Base-by-base conservation (phyloP, 148 eudicot species). In the Camellia lanceoleosa region DNA sequence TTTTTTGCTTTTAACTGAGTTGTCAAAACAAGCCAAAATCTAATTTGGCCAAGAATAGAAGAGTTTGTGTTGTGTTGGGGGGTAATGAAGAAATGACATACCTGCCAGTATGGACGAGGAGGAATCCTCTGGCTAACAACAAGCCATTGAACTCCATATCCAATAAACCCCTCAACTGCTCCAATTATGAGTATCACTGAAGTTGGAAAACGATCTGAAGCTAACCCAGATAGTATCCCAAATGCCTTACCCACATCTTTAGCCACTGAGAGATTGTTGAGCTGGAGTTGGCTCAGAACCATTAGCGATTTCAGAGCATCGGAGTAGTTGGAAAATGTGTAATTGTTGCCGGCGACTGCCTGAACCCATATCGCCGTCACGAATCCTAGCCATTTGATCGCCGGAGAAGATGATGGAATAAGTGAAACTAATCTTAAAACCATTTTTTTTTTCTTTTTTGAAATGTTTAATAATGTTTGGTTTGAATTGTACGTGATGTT, bases 281-380 rank as follows among this genome's bases (percentile, higher is more conserved):
- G 87, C 82, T 89, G 82, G 56, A 87, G 90, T 52, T 90, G 93
- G 23, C 84, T 87, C 73, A 87, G 86, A 1, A 80, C 82, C 83
- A 91, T 88, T 4, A 89, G 88, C 15, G 92, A 80, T 55, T 91
- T 91, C 42, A 91, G 82, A 47, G 89, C 85, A 63, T 87, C 85
- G 23, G 92, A 89, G 81, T 86, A 91, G 49, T 89, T 85, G 3
- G 94, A 87, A 80, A 89, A 91, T 6, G 89, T 89, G 87, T 87
- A 91, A 46, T 89, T 86, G 78, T 87, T 91, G 61, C 92, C 92
- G 59, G 95, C 79, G 18, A 83, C 85, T 46, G 91, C 79, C 64
- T 89, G 91, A 11, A 91, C 91, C 92, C 91, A 89, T 5, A 90
- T 74, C 75, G 95, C 91, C 9, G 87, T 87, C 15, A 88, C 90